Base-by-base conservation (phyloP, 2,329 filamentous ascomycete genomes). In the Xylariales sp. region DNA sequence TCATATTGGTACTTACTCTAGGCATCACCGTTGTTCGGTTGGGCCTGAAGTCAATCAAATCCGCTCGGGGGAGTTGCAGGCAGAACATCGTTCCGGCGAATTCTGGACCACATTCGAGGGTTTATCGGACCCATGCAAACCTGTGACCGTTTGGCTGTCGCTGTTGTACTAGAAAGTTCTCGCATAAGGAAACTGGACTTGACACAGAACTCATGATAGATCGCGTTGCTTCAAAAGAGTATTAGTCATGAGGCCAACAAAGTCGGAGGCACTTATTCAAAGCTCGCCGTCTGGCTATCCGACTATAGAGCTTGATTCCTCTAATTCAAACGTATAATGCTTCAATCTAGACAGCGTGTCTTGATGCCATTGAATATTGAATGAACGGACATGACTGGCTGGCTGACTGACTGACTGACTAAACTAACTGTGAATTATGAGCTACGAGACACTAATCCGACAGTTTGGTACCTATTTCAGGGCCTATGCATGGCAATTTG, bases 381-480 rank as follows among this genome's bases (percentile, higher is more conserved):
- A 23, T 23, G 23, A 23, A 46, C 14, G 32, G 14, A 65, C n/a
- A 49, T 48, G 28, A 46, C 39, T 10, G 39, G 14, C 23, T 23
- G 23, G 2, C 23, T 23, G 23, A 2, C 23, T 23, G 23, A 23
- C 23, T 23, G 23, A 23, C 23, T 23, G 23, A 23, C 23, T 23
- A 23, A 23, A 23, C 23, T 23, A 23, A 23, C 23, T 23, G 23
- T 23, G 23, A 23, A 46, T 32, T 6, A 30, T 36, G 28, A 36
- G 30, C 23, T 45, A 53, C 34, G 34, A 41, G 30, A 48, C 50
- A 30, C 30, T 18, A 48, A 68, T 68, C 65, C 68, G 62, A 68
- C 65, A 64, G 65, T 54, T 48, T 65, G 68, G 68, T 54, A 53
- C 54, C 57, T 34, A 56, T 36, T 39, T 45, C 41, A 52, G 52